Evolutionary conservation across 768 basidiomycete species (phyloP).

Genomic region (Tulasnella sp.): DNA sequence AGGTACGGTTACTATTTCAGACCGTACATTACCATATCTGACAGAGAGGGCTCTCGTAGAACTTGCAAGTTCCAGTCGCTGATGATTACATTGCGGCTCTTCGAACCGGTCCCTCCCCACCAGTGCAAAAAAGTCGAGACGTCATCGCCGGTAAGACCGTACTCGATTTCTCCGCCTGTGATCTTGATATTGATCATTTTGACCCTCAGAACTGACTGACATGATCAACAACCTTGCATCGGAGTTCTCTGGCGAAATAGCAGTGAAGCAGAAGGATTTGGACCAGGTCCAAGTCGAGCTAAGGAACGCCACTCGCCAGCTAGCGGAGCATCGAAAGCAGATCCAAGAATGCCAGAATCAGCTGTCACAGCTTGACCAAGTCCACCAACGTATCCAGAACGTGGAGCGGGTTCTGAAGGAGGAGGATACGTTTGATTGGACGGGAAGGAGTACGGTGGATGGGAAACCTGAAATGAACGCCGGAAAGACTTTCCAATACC

Average conservation of each 20-base stretch:
- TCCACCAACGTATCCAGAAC: conserved; percentile 73
- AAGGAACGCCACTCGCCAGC: conserved; percentile 78
- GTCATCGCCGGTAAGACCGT: conserved; percentile 57
- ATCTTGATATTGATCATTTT: not conserved
- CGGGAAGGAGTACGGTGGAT: conserved; percentile 52
- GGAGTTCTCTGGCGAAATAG: conserved; percentile 79
- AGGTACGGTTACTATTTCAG: conserved; percentile 44
- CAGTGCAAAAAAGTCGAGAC: conserved; percentile 82
- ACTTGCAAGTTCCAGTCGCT: conserved; percentile 31
- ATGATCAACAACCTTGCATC: conserved; percentile 73
- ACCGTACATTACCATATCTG: not conserved
- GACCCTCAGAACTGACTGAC: conserved; percentile 59
- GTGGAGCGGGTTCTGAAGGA: conserved; percentile 68
- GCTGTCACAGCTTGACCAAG: conserved; percentile 71
- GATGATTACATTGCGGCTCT: conserved; percentile 75
- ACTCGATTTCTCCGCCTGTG: not conserved
- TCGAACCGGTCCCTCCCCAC: conserved; percentile 63
- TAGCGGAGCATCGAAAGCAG: conserved; percentile 83
- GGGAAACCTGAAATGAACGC: conserved; percentile 36
- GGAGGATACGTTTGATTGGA: conserved; percentile 84
- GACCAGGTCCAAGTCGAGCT: conserved; percentile 82
- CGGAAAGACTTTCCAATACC: conserved; percentile 62
- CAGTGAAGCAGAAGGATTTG: conserved; percentile 77
- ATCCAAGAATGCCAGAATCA: conserved; percentile 66
- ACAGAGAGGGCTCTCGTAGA: conserved; percentile 19